These are phyloP conservation scores for Suillus decipiens DNA, from an alignment of 768 basidiomycete genomes.

Conservation along the genomic window DNA sequence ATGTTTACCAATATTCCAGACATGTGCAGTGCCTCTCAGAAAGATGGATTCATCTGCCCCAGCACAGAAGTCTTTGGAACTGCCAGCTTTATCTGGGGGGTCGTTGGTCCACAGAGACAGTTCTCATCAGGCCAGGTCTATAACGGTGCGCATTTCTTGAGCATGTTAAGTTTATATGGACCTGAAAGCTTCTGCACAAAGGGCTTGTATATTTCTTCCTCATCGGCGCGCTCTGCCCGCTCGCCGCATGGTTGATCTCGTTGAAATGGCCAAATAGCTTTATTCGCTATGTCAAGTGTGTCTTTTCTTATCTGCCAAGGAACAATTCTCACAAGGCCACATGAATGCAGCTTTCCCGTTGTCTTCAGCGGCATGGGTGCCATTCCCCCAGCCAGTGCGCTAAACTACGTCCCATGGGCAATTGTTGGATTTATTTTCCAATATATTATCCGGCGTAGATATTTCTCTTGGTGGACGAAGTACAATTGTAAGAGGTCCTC, in stretches of 20 bases:
- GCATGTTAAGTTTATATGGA: not conserved
- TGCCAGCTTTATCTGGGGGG: slow-evolving; percentile 80
- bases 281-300: slow-evolving; percentile 64
- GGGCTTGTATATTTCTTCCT: slow-evolving; percentile 77
- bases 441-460: slow-evolving; percentile 55
- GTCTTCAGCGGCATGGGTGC: slow-evolving; percentile 57
- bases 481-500: slow-evolving; percentile 35
- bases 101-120: slow-evolving; percentile 73
- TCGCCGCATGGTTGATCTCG: slow-evolving; percentile 53
- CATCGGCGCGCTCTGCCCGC: slow-evolving; percentile 63
- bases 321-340: not conserved
- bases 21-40: slow-evolving; percentile 48
- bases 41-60: slow-evolving; percentile 71
- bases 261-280: slow-evolving; percentile 64
- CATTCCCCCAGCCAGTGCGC: slow-evolving; percentile 68
- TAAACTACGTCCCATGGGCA: slow-evolving; percentile 68
- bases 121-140: slow-evolving; percentile 70
- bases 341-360: slow-evolving; percentile 41
- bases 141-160: slow-evolving; percentile 34
- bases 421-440: slow-evolving; percentile 70
- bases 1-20: slow-evolving; percentile 44
- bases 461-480: slow-evolving; percentile 74
- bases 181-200: slow-evolving; percentile 6
- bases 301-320: slow-evolving; percentile 10
- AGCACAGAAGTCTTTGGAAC: slow-evolving; percentile 73